A percentile compares a stretch with the other conserved stretches of the same genome.
Conservation (phyloP, 352 stramenopile species). For the Pythium coloratum region DNA sequence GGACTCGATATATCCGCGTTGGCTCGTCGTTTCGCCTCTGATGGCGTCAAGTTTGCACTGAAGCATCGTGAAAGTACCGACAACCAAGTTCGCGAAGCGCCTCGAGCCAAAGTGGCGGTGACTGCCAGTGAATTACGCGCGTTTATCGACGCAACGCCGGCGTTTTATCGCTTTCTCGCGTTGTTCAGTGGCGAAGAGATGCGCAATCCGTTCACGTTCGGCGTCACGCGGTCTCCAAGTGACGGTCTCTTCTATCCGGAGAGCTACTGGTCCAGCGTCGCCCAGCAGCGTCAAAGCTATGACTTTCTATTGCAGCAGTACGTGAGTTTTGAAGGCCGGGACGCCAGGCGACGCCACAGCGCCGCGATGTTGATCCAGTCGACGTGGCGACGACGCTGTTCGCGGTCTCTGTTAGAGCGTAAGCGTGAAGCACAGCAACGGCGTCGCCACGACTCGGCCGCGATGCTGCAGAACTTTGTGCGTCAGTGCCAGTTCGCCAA, state of each 20-base stretch:
- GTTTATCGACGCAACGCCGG: constrained; percentile 38
- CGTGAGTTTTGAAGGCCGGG: constrained; percentile 54
- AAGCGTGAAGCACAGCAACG: constrained; percentile 30
- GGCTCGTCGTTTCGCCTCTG: constrained; percentile 26
- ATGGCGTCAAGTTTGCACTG: constrained; percentile 22
- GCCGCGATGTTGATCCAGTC: constrained; percentile 62
- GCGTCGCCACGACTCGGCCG: constrained; percentile 48
- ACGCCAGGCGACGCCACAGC: constrained; percentile 32
- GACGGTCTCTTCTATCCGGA: constrained; percentile 17
- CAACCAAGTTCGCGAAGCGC: not conserved
- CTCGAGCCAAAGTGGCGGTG: not conserved
- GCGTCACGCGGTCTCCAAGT: constrained; percentile 14
- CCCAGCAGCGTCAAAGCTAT: constrained; percentile 43
- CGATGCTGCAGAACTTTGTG: constrained; percentile 51
- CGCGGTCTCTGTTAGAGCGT: constrained; percentile 27
- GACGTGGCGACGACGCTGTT: constrained; percentile 59
- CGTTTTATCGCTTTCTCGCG: constrained; percentile 46
- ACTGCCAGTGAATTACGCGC: constrained; percentile 31
- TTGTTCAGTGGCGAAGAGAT: constrained; percentile 63
- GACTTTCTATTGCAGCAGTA: constrained; percentile 42
- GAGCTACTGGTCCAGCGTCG: constrained; percentile 16
- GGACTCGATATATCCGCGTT: constrained; percentile 22
- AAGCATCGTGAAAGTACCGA: not conserved
- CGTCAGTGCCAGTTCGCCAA: constrained; percentile 47
- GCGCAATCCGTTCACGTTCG: constrained; percentile 58